Base-by-base conservation (phyloP, 306 rosid genomes). In the Dalbergia oliveri region DNA sequence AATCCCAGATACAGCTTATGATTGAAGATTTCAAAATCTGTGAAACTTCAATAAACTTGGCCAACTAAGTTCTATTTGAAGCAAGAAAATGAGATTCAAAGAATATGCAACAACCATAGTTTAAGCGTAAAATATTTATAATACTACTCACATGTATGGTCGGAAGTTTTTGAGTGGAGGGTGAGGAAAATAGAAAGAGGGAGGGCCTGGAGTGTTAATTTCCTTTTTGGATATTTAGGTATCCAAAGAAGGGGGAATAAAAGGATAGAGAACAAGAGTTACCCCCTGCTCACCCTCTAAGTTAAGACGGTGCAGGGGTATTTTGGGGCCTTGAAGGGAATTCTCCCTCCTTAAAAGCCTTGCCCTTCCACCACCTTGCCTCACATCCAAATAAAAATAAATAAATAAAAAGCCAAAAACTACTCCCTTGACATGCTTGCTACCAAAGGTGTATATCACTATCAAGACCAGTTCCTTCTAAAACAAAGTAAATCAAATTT, bases 401-500 rank as follows among this genome's bases (percentile, higher is more conserved):
- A 43, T 39, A 66, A 45, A 65, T 5, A 45, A 11, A 19, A 5
- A 68, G 47, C 39, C 18, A 50, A 68, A 65, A 15, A n/a, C 34
- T 41, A 58, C 63, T 58, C 63, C 23, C 63, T 18, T 21, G 4
- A 66, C 34, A 41, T 10, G n/a, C 33, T 8, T 66, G 15, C 18
- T 66, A n/a, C 50, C 47, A 68, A 70, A 50, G 33, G 41, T 70
- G 43, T 31, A n/a, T 26, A 70, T 50, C 62, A 72, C 14, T 54
- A 72, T 16, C 53, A 54, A 54, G 34, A 10, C 12, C 12, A n/a
- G 3, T 34, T 72, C 65, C 77, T 72, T 72, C 51, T 72, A 72
- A 35, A 72, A 11, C 66, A 18, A 72, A 56, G 37, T 35, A 56
- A 68, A 21, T 10, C 58, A 21, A 68, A 45, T 45, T 37, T 56